Evolutionary conservation across 1,284 basidiomycete genomes (phyloP).

Genomic region (Microbotryomycetes sp.): DNA sequence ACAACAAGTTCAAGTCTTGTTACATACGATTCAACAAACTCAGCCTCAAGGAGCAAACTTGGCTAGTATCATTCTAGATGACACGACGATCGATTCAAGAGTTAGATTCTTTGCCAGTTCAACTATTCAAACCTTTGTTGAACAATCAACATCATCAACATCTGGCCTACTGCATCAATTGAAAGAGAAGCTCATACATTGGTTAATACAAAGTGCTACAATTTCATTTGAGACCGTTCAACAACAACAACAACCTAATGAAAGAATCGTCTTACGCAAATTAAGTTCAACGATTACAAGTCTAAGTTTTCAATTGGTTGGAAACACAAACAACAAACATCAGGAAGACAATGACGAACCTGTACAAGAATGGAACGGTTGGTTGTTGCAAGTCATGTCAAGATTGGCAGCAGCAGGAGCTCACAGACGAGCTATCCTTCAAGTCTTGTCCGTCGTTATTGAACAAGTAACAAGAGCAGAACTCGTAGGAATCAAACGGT

Average conservation of each 20-base stretch:
- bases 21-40: not conserved
- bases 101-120: slow-evolving; percentile 38
- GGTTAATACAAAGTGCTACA: slow-evolving; percentile 31
- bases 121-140: slow-evolving; percentile 27
- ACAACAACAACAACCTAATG: slow-evolving; percentile 3
- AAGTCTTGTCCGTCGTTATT: slow-evolving; percentile 34
- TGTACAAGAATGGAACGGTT: slow-evolving; percentile 32
- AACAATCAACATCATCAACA: not conserved
- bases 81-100: slow-evolving; percentile 1
- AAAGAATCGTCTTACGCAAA: slow-evolving; percentile 36
- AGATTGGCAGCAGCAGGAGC: slow-evolving; percentile 29
- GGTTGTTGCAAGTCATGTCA: slow-evolving; percentile 36
- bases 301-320: slow-evolving; percentile 3
- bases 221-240: slow-evolving; percentile 5
- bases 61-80: not conserved
- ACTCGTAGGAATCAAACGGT: slow-evolving; percentile 35
- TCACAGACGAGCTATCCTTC: slow-evolving; percentile 28
- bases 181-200: slow-evolving; percentile 32
- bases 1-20: slow-evolving; percentile 6
- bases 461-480: slow-evolving; percentile 38
- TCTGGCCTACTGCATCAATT: slow-evolving; percentile 3
- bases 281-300: slow-evolving; percentile 31
- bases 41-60: not conserved
- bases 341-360: slow-evolving; percentile 1
- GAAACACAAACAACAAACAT: not conserved